Base-by-base conservation (phyloP, 2,329 filamentous ascomycete species). In the Neocatenulostroma microsporum region DNA sequence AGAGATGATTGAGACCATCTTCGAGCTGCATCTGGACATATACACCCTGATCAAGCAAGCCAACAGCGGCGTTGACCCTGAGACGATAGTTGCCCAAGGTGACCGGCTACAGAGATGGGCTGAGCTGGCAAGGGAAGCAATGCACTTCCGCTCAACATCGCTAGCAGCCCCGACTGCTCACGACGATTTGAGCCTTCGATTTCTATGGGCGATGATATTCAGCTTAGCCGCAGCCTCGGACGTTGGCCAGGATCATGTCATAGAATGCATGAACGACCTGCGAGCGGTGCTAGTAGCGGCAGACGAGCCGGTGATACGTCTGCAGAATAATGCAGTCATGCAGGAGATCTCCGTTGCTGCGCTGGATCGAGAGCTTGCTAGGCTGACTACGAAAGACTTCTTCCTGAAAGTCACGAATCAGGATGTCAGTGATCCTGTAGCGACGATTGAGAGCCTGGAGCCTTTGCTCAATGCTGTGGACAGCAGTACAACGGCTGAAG, bases 321-420 rank as follows among this genome's bases (percentile, higher is more conserved):
- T 96, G 11, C 68, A 81, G 3, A 96, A 98, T 58, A 96, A 94
- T 54, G 74, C 78, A 1, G 74, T 88, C 14, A 94, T 98, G 80
- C 78, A 86, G 0, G 84, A 91, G 44, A 74, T 98, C 33, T 95
- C 89, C 0, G 64, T 78, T 2, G 72, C 74, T n/a, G 84, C 86
- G 1, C 80, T 91, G 6, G 88, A 96, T 45, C 80, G 86, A 37
- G 89, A 98, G 56, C 82, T 95, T 18, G 89, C 85, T 10, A 87
- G 88, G 51, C 72, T 96, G 21, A 94, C 85, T 11, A 96, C 89
- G 0, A 91, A 94, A 76, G 89, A 95, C 55, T 96, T 96, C 59
- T 96, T 98, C 61, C 72, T 87, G 34, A 84, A 80, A 24, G 75
- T 98, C 1, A 96, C 96, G 56, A 82, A 84, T 41, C 80, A 87